These are phyloP conservation scores for Parietichytrium sp. DNA, from an alignment of 108 stramenopile species.

Conservation along the genomic window DNA sequence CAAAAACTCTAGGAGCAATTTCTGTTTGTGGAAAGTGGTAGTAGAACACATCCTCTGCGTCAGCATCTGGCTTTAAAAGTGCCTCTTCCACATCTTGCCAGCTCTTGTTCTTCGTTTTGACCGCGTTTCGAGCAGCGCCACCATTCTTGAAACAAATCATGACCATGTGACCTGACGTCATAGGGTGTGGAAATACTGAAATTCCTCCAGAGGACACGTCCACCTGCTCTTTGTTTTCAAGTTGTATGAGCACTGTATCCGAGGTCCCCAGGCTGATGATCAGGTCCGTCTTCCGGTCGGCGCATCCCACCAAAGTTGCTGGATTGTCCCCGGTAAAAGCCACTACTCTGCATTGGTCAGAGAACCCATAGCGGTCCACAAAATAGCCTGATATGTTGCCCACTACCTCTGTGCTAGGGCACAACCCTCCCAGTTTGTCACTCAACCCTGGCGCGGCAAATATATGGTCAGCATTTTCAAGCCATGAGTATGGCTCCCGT, in stretches of 20 bases:
- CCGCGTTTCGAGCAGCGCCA: slow-evolving; percentile 13
- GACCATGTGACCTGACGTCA: not conserved
- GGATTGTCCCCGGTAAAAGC: slow-evolving; percentile 36
- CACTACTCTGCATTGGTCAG: not conserved
- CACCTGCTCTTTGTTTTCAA: not conserved
- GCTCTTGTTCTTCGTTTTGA: not conserved
- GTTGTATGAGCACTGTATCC: slow-evolving; percentile 21
- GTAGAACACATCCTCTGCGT: slow-evolving; percentile 16
- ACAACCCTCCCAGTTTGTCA: not conserved
- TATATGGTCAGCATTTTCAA: not conserved
- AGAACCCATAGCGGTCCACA: slow-evolving; percentile 13
- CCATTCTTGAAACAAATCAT: slow-evolving; percentile 40
- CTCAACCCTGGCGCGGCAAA: slow-evolving; percentile 18
- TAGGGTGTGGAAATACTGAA: slow-evolving; percentile 28
- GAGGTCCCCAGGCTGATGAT: slow-evolving; percentile 32
- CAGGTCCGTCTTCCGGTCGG: not conserved
- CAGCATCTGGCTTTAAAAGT: not conserved
- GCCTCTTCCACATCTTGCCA: slow-evolving; percentile 1
- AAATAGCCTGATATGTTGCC: not conserved
- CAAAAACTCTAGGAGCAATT: not conserved
- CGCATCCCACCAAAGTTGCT: slow-evolving; percentile 24
- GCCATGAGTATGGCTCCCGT: not conserved
- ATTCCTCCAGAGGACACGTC: not conserved
- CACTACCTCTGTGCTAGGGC: not conserved
- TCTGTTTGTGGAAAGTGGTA: not conserved